Conservation (phyloP, 78 protist species). For the Pelomyxa schiedti region DNA sequence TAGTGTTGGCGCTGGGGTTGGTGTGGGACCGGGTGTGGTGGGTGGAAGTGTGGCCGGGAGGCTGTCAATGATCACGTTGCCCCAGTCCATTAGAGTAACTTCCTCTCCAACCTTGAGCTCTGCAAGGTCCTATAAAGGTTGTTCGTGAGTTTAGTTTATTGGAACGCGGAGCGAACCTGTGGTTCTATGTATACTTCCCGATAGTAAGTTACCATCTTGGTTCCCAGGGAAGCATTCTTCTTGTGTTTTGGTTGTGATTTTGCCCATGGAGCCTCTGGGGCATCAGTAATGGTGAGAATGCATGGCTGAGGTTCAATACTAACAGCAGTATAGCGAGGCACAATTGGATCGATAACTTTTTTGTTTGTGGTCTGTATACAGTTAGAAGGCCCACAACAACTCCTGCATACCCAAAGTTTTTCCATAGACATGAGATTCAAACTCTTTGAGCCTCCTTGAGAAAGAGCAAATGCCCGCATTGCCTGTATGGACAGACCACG, state of each 20-base stretch:
- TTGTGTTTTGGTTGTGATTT: slow-evolving; percentile 36
- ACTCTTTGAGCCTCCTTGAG: slow-evolving; percentile 62
- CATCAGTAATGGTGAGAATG: slow-evolving; percentile 6
- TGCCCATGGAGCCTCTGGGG: slow-evolving; percentile 16
- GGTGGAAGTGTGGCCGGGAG: too few relatives aligned
- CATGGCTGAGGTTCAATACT: slow-evolving; percentile 8
- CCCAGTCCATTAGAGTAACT: slow-evolving; percentile 92
- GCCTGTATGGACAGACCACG: slow-evolving; percentile 90
- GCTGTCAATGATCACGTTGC: slow-evolving; percentile 64
- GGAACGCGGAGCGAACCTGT: too few relatives aligned
- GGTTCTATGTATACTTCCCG: too few relatives aligned
- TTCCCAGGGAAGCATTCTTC: slow-evolving; percentile 72
- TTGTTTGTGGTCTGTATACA: slow-evolving; percentile 87
- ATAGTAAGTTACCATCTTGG: slow-evolving; percentile 33
- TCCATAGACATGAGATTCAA: neutral
- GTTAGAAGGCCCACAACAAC: too few relatives aligned
- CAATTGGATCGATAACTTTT: slow-evolving; percentile 74
- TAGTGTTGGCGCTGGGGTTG: neutral
- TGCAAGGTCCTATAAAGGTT: slow-evolving; percentile 48
- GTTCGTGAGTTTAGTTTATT: too few relatives aligned
- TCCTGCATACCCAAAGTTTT: neutral
- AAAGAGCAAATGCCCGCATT: slow-evolving; percentile 58
- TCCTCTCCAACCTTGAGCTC: slow-evolving; percentile 59
- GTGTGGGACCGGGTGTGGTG: too few relatives aligned
- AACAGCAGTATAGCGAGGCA: slow-evolving; percentile 27